Conservation (phyloP, 2,329 filamentous ascomycete species). For the Cladobotryum mycophilum region DNA sequence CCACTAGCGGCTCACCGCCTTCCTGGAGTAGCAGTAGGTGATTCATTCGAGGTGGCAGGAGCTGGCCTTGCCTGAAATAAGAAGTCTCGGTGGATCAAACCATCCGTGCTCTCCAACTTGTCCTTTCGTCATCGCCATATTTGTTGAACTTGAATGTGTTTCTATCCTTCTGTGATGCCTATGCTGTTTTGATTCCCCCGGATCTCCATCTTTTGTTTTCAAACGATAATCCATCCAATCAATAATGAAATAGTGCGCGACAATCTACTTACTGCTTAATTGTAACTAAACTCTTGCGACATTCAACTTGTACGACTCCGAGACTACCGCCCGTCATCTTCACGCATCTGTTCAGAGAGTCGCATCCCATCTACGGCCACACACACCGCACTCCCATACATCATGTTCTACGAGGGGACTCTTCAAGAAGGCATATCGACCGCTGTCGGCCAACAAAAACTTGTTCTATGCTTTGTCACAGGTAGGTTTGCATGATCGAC, state of each 20-base stretch:
- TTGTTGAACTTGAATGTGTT: not conserved
- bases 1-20: not conserved
- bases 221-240: not conserved
- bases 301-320: not conserved
- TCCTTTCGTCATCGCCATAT: conserved; percentile 10
- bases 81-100: not conserved
- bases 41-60: not conserved
- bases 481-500: conserved; percentile 42
- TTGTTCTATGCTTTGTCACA: conserved; percentile 78
- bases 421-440: conserved; percentile 74
- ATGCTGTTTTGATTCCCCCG: not conserved
- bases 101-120: not conserved
- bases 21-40: not conserved
- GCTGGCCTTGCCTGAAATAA: not conserved
- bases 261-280: not conserved
- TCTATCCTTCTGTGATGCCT: not conserved
- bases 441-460: conserved; percentile 68
- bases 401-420: conserved; percentile 76
- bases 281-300: not conserved
- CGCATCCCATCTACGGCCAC: not conserved
- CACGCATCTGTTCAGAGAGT: not conserved
- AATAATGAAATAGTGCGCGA: not conserved
- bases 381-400: not conserved
- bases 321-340: too few relatives aligned
- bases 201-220: not conserved